Evolutionary conservation across 306 rosid species (phyloP).

Genomic region (Vigna mungo): DNA sequence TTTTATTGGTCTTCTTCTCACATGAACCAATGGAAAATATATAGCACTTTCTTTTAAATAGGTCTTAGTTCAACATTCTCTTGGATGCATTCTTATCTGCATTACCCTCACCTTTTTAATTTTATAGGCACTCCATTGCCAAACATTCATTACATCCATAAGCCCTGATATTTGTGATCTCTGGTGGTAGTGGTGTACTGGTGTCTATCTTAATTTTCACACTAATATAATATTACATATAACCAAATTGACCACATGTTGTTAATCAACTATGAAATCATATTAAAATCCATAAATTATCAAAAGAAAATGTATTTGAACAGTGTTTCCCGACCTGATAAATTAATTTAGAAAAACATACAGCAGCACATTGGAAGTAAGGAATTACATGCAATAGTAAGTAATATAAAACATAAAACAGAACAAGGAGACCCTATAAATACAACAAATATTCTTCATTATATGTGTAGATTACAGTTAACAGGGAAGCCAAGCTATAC

Average conservation of each 20-base stretch:
- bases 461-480: neutral
- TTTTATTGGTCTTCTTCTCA: neutral
- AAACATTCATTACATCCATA: neutral
- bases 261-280: neutral
- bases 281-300: conserved; percentile 8
- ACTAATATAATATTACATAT: conserved; percentile 6
- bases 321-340: conserved; percentile 3
- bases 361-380: conserved; percentile 7
- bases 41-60: neutral
- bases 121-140: conserved; percentile 1
- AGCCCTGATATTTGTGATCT: neutral
- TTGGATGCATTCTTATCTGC: neutral
- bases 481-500: conserved; percentile 15
- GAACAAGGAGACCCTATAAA: conserved; percentile 10
- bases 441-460: conserved; percentile 1
- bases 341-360: conserved; percentile 18
- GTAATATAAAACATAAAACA: conserved; percentile 1
- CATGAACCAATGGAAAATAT: neutral
- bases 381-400: neutral
- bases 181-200: conserved; percentile 5
- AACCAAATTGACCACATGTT: conserved; percentile 28
- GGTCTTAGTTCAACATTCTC: neutral
- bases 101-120: neutral
- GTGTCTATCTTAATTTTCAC: conserved; percentile 16
- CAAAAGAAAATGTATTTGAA: conserved; percentile 18